These are phyloP conservation scores for Meyerozyma elateridarum DNA, from an alignment of 1,139 yeast genomes.

Conservation along the genomic window DNA sequence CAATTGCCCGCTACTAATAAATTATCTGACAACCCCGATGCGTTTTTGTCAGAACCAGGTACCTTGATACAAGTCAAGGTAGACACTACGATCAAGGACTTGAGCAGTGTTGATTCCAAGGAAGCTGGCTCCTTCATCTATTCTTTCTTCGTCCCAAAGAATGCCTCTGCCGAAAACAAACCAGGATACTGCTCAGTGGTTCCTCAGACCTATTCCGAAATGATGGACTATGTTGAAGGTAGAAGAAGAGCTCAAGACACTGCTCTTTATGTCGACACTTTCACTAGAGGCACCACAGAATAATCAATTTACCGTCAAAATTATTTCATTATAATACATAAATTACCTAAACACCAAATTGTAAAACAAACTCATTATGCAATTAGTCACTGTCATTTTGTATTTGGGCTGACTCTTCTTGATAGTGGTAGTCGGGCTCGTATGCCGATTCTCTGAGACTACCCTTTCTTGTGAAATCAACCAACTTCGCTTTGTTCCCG, in stretches of 20 bases:
- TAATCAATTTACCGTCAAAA: constrained; percentile 2
- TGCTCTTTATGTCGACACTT: constrained; percentile 56
- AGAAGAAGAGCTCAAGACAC: constrained; percentile 86
- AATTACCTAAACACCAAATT: constrained; percentile 5
- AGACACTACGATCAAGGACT: constrained; percentile 67
- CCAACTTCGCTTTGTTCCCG: constrained; percentile 38
- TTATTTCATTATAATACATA: constrained; percentile 4
- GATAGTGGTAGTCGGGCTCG: constrained; percentile 22
- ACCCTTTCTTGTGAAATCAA: constrained; percentile 49
- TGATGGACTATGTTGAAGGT: constrained; percentile 88
- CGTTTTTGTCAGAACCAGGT: constrained; percentile 73
- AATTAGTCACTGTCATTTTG: constrained; percentile 31
- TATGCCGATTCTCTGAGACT: constrained; percentile 37
- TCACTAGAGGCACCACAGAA: constrained; percentile 17
- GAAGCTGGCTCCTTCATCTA: constrained; percentile 85
- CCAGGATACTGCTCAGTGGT: constrained; percentile 61
- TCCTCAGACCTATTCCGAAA: constrained; percentile 84
- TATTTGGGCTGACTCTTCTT: constrained; percentile 35
- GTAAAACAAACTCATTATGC: neutral
- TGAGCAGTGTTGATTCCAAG: constrained; percentile 55
- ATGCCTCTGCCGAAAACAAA: constrained; percentile 28
- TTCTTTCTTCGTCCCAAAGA: constrained; percentile 76
- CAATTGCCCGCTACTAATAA: constrained; percentile 54
- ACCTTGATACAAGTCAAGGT: constrained; percentile 86
- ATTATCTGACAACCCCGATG: constrained; percentile 47